These are phyloP conservation scores for Cichorium intybus DNA, from an alignment of 140 eudicot species.

Conservation along the genomic window DNA sequence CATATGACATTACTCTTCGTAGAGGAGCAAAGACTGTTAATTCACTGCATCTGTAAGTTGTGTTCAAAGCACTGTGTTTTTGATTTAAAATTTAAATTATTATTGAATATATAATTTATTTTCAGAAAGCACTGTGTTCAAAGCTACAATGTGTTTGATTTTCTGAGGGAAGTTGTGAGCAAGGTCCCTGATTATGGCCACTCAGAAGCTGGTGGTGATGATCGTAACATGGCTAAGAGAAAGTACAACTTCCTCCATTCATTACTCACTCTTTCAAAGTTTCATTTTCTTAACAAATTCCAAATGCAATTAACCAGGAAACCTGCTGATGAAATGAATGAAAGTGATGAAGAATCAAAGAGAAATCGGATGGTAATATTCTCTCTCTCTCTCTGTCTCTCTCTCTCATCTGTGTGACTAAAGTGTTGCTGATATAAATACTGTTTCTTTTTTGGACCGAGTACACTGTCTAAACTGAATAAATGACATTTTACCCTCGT, in stretches of 20 bases:
- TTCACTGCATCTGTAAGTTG: too few species aligned
- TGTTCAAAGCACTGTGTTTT: constrained; percentile 71
- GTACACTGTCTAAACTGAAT: too few species aligned
- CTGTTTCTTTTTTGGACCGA: too few species aligned
- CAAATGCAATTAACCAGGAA: constrained; percentile 38
- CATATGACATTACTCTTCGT: constrained; percentile 70
- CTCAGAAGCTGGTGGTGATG: constrained; percentile 67
- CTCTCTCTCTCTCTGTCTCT: too few species aligned
- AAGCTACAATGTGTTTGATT: too few species aligned
- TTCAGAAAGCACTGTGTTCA: constrained; percentile 82
- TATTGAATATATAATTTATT: background rate
- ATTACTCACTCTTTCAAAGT: too few species aligned
- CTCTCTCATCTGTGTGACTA: too few species aligned
- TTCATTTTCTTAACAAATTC: constrained; percentile 5
- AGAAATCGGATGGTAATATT: constrained; percentile 49
- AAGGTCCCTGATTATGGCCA: constrained; percentile 85
- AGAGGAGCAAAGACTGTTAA: constrained; percentile 85
- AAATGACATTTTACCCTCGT: too few species aligned
- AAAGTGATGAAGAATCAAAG: constrained; percentile 78
- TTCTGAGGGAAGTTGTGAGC: too few species aligned
- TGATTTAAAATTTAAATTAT: constrained; percentile 32
- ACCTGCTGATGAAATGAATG: constrained; percentile 55
- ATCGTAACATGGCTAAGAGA: constrained; percentile 47
- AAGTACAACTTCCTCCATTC: constrained; percentile 43
- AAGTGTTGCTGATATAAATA: too few species aligned